Percentiles rank a stretch among this genome's conserved stretches.
Conservation (phyloP, 2,329 filamentous ascomycete genomes). For the Didymella glomerata region DNA sequence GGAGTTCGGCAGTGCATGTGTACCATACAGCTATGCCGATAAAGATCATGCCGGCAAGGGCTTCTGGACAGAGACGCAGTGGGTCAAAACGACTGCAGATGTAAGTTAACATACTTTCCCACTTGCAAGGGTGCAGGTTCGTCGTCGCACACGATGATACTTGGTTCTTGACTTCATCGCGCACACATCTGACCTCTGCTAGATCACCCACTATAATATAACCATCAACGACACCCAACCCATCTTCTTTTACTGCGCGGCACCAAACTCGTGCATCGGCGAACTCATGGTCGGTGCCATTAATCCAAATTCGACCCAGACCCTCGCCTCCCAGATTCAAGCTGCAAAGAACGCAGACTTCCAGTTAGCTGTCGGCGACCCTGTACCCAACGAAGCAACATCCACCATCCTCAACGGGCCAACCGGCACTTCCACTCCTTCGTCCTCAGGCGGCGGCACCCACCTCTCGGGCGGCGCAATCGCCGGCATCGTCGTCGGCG, state of each 20-base stretch:
- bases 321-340: slow-evolving; percentile 38
- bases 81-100: slow-evolving; percentile 34
- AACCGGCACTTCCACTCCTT: slow-evolving; percentile 17
- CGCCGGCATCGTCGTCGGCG: slow-evolving; percentile 68
- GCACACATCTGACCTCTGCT: slow-evolving; percentile 4
- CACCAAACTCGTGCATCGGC: slow-evolving; percentile 68
- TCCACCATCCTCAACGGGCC: slow-evolving; percentile 20
- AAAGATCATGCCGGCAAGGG: slow-evolving; percentile 34
- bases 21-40: slow-evolving; percentile 50
- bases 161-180: not conserved
- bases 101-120: slow-evolving; percentile 28
- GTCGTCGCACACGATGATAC: not conserved
- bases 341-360: slow-evolving; percentile 36
- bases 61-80: slow-evolving; percentile 45
- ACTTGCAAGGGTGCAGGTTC: not conserved
- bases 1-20: slow-evolving; percentile 51
- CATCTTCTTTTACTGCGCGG: slow-evolving; percentile 58
- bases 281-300: slow-evolving; percentile 79
- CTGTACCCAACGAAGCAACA: slow-evolving; percentile 51
- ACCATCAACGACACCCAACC: slow-evolving; percentile 49
- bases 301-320: slow-evolving; percentile 62
- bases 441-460: slow-evolving; percentile 5
- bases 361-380: slow-evolving; percentile 51
- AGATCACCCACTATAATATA: slow-evolving; percentile 45
- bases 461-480: slow-evolving; percentile 53